phyloP scores from a whole-genome alignment of 129 eudicot genomes.

The Heracleum sosnowskyi region DNA sequence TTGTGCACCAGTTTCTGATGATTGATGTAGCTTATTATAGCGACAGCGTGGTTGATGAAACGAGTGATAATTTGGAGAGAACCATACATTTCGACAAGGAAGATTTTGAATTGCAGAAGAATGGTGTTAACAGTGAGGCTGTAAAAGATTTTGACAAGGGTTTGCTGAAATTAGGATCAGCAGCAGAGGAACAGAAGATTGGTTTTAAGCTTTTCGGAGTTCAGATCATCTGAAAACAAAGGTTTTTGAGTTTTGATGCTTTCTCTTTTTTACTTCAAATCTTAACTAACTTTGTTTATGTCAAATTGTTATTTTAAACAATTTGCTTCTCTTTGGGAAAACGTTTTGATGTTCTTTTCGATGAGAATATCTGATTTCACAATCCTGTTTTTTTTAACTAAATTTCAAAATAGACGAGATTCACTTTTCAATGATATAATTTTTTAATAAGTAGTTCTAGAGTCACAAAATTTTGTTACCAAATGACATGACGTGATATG shows the following conservation, averaged over 20 bases:
- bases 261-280: background rate
- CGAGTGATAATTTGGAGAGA: constrained; percentile 13
- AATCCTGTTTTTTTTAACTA: too few relatives aligned
- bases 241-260: background rate
- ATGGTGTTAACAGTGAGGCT: constrained; percentile 14
- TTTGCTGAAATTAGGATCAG: background rate
- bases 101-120: constrained; percentile 6
- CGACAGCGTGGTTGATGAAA: background rate
- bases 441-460: too few relatives aligned
- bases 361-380: too few relatives aligned
- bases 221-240: constrained; percentile 21
- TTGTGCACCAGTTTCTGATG: constrained; percentile 13
- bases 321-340: background rate
- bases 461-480: too few relatives aligned
- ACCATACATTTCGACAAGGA: background rate
- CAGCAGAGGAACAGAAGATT: constrained; percentile 11
- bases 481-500: too few relatives aligned
- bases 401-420: too few relatives aligned
- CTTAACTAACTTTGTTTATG: background rate
- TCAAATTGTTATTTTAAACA: background rate
- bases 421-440: too few relatives aligned
- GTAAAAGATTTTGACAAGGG: background rate
- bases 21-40: constrained; percentile 36
- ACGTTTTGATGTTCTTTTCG: background rate
- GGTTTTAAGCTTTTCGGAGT: constrained; percentile 66